phyloP scores from a whole-genome alignment of 2,329 filamentous ascomycete species.

The Colletotrichum salicis region DNA sequence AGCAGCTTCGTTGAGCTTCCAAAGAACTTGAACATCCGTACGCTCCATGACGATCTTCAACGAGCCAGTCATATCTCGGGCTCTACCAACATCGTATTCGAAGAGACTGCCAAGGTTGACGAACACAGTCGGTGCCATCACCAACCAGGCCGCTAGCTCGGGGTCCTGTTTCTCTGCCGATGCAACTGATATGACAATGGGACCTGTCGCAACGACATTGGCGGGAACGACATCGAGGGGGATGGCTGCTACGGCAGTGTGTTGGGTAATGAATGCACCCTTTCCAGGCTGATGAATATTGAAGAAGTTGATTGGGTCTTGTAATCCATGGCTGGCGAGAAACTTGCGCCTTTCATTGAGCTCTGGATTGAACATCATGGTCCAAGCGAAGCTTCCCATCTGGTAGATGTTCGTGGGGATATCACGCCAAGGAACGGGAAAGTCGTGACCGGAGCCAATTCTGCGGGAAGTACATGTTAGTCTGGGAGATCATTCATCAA shows the following conservation, averaged over 20 bases:
- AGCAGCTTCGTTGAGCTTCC: slow-evolving; percentile 39
- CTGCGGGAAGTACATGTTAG: slow-evolving; percentile 39
- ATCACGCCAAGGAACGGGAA: slow-evolving; percentile 55
- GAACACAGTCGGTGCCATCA: slow-evolving; percentile 39
- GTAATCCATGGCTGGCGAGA: slow-evolving; percentile 37
- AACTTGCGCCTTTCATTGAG: not conserved
- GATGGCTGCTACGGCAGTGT: slow-evolving; percentile 39
- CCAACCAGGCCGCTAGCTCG: slow-evolving; percentile 40
- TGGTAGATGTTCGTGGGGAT: slow-evolving; percentile 53
- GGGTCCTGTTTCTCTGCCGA: slow-evolving; percentile 40
- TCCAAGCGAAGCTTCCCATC: slow-evolving; percentile 36
- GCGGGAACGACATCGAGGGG: slow-evolving; percentile 38
- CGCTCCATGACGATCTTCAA: slow-evolving; percentile 38
- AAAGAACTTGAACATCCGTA: slow-evolving; percentile 45
- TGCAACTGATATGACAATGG: slow-evolving; percentile 38
- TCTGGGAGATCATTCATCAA: not conserved
- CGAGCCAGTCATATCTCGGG: slow-evolving; percentile 41
- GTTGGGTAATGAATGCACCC: slow-evolving; percentile 41
- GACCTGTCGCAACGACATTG: slow-evolving; percentile 39
- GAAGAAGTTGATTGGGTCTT: slow-evolving; percentile 38
- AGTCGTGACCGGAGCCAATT: slow-evolving; percentile 53
- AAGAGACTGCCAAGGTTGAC: slow-evolving; percentile 42
- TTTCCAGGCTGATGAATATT: slow-evolving; percentile 34
- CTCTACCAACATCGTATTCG: slow-evolving; percentile 38
- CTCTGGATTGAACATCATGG: not conserved